Evolutionary conservation across 768 basidiomycete species (phyloP).

Genomic region (Phaeotremella fagi): DNA sequence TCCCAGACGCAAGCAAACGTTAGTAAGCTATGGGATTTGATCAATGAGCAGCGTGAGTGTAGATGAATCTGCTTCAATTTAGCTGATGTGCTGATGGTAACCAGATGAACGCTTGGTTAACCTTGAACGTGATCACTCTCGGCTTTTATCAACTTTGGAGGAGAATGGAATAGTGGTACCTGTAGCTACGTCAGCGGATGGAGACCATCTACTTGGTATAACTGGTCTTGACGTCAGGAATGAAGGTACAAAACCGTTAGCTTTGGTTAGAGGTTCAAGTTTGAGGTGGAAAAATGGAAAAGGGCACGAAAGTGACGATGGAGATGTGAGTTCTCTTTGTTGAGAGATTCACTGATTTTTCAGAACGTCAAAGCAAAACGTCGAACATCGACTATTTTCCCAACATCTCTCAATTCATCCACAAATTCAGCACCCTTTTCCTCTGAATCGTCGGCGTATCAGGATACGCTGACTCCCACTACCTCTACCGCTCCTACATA

Average conservation of each 20-base stretch:
- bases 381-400: conserved; percentile 20
- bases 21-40: conserved; percentile 32
- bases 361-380: neutral
- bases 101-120: conserved; percentile 42
- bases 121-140: conserved; percentile 38
- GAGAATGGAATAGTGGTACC: conserved; percentile 27
- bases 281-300: conserved; percentile 18
- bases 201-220: conserved; percentile 21
- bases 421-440: conserved; percentile 5
- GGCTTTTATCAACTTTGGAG: conserved; percentile 25
- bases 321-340: conserved; percentile 20
- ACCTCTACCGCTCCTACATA: conserved; percentile 13
- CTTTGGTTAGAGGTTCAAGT: conserved; percentile 4
- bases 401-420: conserved; percentile 23
- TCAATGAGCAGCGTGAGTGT: conserved; percentile 41
- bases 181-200: conserved; percentile 22
- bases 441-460: conserved; percentile 30
- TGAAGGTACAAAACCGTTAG: neutral
- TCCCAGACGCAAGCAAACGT: too few species aligned
- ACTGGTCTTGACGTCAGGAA: conserved; percentile 3
- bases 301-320: conserved; percentile 23
- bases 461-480: conserved; percentile 33
- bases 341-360: neutral
- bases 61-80: neutral
- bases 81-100: neutral